Conservation (phyloP, 2,329 filamentous ascomycete genomes). For the Calycina marina region DNA sequence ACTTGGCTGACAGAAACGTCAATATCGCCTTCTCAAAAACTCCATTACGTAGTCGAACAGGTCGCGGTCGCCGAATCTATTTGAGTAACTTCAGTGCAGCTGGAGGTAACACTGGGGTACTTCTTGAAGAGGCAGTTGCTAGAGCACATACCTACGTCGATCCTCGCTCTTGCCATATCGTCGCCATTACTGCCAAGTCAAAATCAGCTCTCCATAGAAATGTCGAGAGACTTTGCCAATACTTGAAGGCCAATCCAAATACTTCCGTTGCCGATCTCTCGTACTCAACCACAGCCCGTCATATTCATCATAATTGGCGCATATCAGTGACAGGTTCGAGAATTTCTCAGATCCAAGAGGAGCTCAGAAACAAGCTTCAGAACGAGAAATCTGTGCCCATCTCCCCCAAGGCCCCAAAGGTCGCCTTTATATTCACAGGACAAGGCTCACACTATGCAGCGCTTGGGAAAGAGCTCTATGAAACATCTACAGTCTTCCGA, state of each 20-base stretch:
- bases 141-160: conserved; percentile 23
- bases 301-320: conserved; percentile 41
- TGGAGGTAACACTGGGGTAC: conserved; percentile 21
- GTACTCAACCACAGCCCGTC: conserved; percentile 24
- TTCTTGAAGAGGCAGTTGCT: conserved; percentile 23
- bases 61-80: conserved; percentile 24
- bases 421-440: conserved; percentile 24
- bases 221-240: conserved; percentile 3
- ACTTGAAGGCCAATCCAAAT: conserved; percentile 5
- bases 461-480: conserved; percentile 6
- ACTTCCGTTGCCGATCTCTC: conserved; percentile 3
- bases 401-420: conserved; percentile 18
- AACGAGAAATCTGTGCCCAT: background rate
- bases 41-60: conserved; percentile 20
- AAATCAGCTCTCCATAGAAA: conserved; percentile 5
- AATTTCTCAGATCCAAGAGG: conserved; percentile 19
- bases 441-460: conserved; percentile 29
- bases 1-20: conserved; percentile 24
- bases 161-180: conserved; percentile 28
- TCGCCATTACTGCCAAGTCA: conserved; percentile 32
- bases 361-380: conserved; percentile 20
- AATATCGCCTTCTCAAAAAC: conserved; percentile 20
- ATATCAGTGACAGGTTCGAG: conserved; percentile 30
- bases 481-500: conserved; percentile 24
- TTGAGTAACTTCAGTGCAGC: conserved; percentile 31